phyloP scores from a whole-genome alignment of 2,329 filamentous ascomycete species.

The Trichophyton equinum region DNA sequence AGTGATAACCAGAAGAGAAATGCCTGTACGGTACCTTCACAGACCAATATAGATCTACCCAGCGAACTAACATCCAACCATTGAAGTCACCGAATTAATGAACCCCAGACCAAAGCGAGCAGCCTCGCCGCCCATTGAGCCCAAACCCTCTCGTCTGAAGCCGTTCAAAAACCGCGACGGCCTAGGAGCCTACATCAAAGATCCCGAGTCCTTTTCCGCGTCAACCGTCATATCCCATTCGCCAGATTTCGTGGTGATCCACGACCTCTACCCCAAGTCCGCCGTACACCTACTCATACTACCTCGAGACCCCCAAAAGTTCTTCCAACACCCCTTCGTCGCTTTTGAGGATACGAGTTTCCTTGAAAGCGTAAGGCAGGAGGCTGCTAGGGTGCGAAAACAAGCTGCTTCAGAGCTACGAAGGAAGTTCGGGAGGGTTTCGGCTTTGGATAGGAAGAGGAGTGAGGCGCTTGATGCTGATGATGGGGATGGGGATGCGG shows the following conservation, averaged over 20 bases:
- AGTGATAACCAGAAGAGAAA: neutral
- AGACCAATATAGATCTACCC: neutral
- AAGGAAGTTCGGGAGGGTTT: conserved; percentile 52
- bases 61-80: conserved; percentile 1
- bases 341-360: conserved; percentile 62
- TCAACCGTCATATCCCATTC: conserved; percentile 53
- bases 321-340: conserved; percentile 59
- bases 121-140: conserved; percentile 16
- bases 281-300: conserved; percentile 79
- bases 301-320: conserved; percentile 53
- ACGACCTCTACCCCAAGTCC: conserved; percentile 77
- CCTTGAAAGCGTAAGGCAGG: conserved; percentile 48
- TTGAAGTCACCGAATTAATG: conserved; percentile 11
- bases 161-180: conserved; percentile 44
- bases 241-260: conserved; percentile 60
- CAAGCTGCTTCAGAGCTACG: conserved; percentile 65
- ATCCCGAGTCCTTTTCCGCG: conserved; percentile 49
- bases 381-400: conserved; percentile 48
- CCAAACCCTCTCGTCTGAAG: neutral
- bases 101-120: conserved; percentile 13
- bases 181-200: conserved; percentile 53
- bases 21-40: neutral
- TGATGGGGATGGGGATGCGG: conserved; percentile 29
- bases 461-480: conserved; percentile 54
- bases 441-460: conserved; percentile 49